Evolutionary conservation across 73 alveolate species (phyloP), one percentile per base, ranked within the genome.

Genomic region (Effrenium voratum): DNA sequence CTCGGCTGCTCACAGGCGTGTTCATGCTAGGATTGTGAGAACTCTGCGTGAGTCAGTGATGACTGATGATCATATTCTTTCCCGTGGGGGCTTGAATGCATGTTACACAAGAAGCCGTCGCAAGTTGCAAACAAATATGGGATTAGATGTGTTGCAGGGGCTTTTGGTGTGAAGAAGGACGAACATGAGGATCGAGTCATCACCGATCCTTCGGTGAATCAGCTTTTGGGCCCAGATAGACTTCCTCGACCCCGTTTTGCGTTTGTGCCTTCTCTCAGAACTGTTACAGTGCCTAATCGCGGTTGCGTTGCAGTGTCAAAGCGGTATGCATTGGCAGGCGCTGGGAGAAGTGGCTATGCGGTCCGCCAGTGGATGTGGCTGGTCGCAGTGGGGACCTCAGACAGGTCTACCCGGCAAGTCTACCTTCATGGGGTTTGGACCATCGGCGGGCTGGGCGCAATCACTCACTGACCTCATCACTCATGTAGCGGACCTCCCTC

Each of bases 361-460:
- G 75, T 10, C 92, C 92, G 0, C 52, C 92, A 24, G 59, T 36
- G 19, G 80, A 57, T 12, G 60, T 36, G 79, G 49, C 47, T 45
- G 32, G 44, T n/a, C 24, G 49, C 10, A 30, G 47, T 1, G 92
- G 72, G 44, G 75, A 16, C 49, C 6, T 19, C 15, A 15, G 44
- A 26, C 57, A 30, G 28, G 12, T 32, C 43, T 84, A 45, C 43
- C 93, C 93, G 2, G 77, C 80, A 0, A 10, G 50, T 16, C 81
- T 0, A 44, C 80, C 0, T 81, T 81, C 0, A 84, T 84, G 93
- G 93, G 93, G 1, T 84, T 84, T 24, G 80, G 80, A 13, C 93
- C 93, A 38, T 52, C 93, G n/a, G 93, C 93, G 0, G 93, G 93
- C n/a, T 84, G 81, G 93, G 93, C 93, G 6, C 93, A 84, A 22